Conservation (phyloP, 768 basidiomycete genomes). For the Suillus alpinus region DNA sequence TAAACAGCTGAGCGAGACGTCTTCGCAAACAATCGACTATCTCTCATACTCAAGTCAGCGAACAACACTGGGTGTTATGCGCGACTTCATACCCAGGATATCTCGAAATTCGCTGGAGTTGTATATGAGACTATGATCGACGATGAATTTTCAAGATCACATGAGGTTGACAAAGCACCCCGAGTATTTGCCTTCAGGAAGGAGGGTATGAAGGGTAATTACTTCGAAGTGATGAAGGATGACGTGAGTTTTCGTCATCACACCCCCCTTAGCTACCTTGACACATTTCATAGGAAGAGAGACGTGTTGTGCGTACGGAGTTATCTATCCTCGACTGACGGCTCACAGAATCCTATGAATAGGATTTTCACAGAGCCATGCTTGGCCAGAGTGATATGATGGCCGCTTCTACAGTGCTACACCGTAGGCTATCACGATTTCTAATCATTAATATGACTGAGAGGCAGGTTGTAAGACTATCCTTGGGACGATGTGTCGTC, state of each 20-base stretch:
- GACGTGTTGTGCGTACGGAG: slow-evolving; percentile 11
- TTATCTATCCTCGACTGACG: neutral
- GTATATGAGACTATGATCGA: slow-evolving; percentile 26
- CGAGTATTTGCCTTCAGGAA: slow-evolving; percentile 18
- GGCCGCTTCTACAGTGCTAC: slow-evolving; percentile 21
- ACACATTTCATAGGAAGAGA: slow-evolving; percentile 10
- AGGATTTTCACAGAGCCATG: slow-evolving; percentile 26
- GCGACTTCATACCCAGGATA: slow-evolving; percentile 10
- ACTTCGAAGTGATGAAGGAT: slow-evolving; percentile 22
- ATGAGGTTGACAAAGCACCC: slow-evolving; percentile 19
- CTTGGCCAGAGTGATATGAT: slow-evolving; percentile 17
- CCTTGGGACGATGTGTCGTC: slow-evolving; percentile 24
- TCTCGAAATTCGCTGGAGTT: slow-evolving; percentile 11
- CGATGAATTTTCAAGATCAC: slow-evolving; percentile 22
- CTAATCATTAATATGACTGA: neutral
- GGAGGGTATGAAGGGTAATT: slow-evolving; percentile 14
- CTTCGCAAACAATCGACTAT: slow-evolving; percentile 35
- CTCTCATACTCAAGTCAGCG: slow-evolving; percentile 20
- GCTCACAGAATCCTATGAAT: neutral
- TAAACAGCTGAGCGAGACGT: slow-evolving; percentile 22
- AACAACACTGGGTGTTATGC: slow-evolving; percentile 12
- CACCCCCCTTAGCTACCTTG: neutral
- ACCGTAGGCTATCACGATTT: slow-evolving; percentile 14
- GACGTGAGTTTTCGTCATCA: slow-evolving; percentile 14
- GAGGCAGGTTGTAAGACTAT: slow-evolving; percentile 14